Evolutionary conservation across 1,284 basidiomycete species (phyloP).

Genomic region (Tremellales sp.): DNA sequence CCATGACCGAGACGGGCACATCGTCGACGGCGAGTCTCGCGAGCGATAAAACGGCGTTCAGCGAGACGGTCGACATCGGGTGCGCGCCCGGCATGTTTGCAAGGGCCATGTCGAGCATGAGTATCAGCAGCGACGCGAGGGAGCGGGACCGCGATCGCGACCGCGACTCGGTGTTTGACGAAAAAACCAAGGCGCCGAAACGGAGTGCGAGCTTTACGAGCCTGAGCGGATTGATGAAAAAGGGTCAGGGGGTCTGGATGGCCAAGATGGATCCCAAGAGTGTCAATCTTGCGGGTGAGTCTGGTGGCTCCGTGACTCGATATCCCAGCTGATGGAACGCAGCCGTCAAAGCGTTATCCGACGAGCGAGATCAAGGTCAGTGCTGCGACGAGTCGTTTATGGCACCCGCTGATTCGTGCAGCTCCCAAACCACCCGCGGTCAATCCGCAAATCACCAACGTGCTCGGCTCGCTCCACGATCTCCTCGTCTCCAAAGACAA

Average conservation of each 20-base stretch:
- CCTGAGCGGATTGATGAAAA: constrained; percentile 23
- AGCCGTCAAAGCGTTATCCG: too few species aligned
- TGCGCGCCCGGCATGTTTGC: constrained; percentile 8
- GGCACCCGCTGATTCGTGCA: neutral
- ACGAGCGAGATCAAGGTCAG: neutral
- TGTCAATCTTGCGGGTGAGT: constrained; percentile 7
- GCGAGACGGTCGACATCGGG: neutral
- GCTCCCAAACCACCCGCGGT: constrained; percentile 4
- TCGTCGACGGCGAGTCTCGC: neutral
- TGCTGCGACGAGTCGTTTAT: too few species aligned
- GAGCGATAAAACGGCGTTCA: neutral
- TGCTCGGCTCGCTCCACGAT: constrained; percentile 32
- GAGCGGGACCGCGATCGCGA: too few species aligned
- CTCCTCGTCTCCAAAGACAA: constrained; percentile 33
- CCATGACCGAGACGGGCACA: neutral
- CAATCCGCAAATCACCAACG: constrained; percentile 30
- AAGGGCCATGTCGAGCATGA: constrained; percentile 24
- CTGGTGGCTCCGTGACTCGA: too few species aligned
- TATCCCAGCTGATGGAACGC: too few species aligned
- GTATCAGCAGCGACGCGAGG: constrained; percentile 15
- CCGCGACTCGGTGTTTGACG: too few species aligned
- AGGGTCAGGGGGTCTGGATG: constrained; percentile 10
- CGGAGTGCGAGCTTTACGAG: constrained; percentile 31
- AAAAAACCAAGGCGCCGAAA: constrained; percentile 17
- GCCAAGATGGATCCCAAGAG: constrained; percentile 5